Percentiles rank a stretch among this genome's conserved stretches.
phyloP scores from a whole-genome alignment of 768 basidiomycete genomes.

The Kondoa malvinella region DNA sequence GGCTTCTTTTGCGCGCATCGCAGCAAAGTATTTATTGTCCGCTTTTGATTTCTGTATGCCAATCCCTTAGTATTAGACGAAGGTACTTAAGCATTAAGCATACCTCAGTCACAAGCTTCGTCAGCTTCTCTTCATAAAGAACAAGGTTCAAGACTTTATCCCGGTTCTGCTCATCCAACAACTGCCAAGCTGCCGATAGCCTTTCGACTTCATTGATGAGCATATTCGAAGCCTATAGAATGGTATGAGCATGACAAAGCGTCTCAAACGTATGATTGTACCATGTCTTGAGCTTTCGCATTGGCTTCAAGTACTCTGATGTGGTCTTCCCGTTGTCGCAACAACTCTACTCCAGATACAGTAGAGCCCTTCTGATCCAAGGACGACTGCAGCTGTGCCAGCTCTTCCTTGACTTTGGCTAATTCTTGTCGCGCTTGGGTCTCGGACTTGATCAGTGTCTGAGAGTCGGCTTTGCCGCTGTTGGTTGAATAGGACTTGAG shows the following conservation, averaged over 20 bases:
- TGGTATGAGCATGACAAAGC: not conserved
- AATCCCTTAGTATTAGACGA: not conserved
- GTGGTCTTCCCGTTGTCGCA: conserved; percentile 50
- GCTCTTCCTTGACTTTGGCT: conserved; percentile 20
- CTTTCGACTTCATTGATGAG: conserved; percentile 72
- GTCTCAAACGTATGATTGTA: conserved; percentile 30
- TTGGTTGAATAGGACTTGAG: conserved; percentile 37
- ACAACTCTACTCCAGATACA: conserved; percentile 42
- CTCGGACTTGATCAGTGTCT: conserved; percentile 38
- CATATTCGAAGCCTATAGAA: conserved; percentile 48
- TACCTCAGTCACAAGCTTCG: conserved; percentile 53
- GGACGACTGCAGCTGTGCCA: conserved; percentile 49
- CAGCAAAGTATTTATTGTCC: conserved; percentile 83
- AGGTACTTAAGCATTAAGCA: conserved; percentile 20
- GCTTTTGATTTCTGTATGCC: conserved; percentile 68
- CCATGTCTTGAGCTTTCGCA: conserved; percentile 49
- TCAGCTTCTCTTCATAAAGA: conserved; percentile 52
- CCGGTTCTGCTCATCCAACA: conserved; percentile 58
- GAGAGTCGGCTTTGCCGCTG: conserved; percentile 39
- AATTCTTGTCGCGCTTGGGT: conserved; percentile 28
- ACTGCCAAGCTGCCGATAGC: conserved; percentile 71
- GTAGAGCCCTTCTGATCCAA: conserved; percentile 40
- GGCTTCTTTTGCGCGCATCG: conserved; percentile 76
- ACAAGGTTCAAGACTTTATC: conserved; percentile 72
- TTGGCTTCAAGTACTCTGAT: conserved; percentile 46